Conservation (phyloP, 2,329 filamentous ascomycete species). For the Trichoderma afroharzianum region DNA sequence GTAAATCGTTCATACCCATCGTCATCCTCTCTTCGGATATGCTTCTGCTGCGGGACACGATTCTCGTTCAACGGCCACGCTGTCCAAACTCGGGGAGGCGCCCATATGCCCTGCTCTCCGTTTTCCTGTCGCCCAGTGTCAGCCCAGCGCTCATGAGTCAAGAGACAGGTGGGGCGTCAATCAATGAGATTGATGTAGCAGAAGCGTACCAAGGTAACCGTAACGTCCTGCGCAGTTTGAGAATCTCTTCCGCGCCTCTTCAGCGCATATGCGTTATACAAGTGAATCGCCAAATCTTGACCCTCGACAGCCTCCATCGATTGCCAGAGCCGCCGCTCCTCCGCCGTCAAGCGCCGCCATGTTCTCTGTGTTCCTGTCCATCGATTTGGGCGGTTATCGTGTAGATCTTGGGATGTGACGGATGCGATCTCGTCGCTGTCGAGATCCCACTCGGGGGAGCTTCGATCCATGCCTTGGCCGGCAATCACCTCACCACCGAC, state of each 20-base stretch:
- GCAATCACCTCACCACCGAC: background rate
- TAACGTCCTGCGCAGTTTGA: conserved; percentile 28
- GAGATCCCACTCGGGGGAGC: conserved; percentile 36
- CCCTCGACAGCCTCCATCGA: conserved; percentile 62
- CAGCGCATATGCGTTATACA: conserved; percentile 74
- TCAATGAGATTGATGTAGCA: background rate
- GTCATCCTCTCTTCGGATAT: conserved; percentile 40
- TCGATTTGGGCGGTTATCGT: conserved; percentile 60
- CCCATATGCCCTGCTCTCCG: conserved; percentile 40
- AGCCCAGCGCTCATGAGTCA: background rate
- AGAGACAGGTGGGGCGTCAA: background rate
- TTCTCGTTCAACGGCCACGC: conserved; percentile 73
- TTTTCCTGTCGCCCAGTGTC: conserved; percentile 24
- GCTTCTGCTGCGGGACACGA: conserved; percentile 55
- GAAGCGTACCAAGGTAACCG: conserved; percentile 28
- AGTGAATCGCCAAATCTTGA: conserved; percentile 67
- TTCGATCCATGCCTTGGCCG: conserved; percentile 11
- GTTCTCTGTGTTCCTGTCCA: conserved; percentile 65
- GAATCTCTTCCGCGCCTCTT: conserved; percentile 41
- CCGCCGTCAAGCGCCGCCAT: conserved; percentile 61
- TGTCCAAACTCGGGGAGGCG: conserved; percentile 64
- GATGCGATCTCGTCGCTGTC: conserved; percentile 47
- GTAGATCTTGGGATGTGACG: conserved; percentile 45
- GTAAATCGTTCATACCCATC: conserved; percentile 51
- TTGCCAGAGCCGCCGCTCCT: conserved; percentile 59